These are phyloP conservation scores for Alternaria sp. DNA, from an alignment of 2,329 filamentous ascomycete genomes.

Conservation along the genomic window DNA sequence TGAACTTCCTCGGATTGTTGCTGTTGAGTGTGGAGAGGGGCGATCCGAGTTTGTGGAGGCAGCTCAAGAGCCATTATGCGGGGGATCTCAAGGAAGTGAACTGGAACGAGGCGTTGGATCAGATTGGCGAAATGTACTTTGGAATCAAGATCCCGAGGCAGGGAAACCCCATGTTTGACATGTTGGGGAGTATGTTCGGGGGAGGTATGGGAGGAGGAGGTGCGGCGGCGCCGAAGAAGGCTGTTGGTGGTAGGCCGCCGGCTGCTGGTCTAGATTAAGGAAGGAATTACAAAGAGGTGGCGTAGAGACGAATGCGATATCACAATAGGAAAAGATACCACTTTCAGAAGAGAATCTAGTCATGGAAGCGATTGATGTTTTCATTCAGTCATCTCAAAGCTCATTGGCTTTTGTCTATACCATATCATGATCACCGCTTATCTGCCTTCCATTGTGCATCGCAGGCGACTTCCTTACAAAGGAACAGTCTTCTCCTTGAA, in stretches of 20 bases:
- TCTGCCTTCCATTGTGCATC: neutral
- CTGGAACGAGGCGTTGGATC: constrained; percentile 82
- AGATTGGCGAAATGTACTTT: constrained; percentile 97
- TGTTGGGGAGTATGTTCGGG: constrained; percentile 96
- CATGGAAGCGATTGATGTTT: constrained; percentile 5
- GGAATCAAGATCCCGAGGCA: constrained; percentile 86
- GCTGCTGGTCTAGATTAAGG: constrained; percentile 49
- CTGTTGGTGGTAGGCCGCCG: constrained; percentile 48
- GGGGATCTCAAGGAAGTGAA: constrained; percentile 77
- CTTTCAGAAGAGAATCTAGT: neutral
- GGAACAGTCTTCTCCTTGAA: constrained; percentile 71
- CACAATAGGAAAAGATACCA: constrained; percentile 7
- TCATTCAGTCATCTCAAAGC: neutral
- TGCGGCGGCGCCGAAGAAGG: constrained; percentile 53
- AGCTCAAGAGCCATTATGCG: constrained; percentile 83
- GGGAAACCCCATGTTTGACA: constrained; percentile 92
- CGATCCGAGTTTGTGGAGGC: constrained; percentile 77
- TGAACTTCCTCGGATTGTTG: constrained; percentile 91
- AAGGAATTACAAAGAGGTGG: neutral
- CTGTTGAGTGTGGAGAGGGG: constrained; percentile 85
- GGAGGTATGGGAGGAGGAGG: constrained; percentile 67
- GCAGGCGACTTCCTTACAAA: constrained; percentile 20
- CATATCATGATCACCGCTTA: constrained; percentile 1
- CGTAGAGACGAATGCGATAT: neutral
- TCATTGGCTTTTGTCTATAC: constrained; percentile 5